Evolutionary conservation across 2,329 filamentous ascomycete species (phyloP).

Genomic region (Phaeosphaeria sp.): DNA sequence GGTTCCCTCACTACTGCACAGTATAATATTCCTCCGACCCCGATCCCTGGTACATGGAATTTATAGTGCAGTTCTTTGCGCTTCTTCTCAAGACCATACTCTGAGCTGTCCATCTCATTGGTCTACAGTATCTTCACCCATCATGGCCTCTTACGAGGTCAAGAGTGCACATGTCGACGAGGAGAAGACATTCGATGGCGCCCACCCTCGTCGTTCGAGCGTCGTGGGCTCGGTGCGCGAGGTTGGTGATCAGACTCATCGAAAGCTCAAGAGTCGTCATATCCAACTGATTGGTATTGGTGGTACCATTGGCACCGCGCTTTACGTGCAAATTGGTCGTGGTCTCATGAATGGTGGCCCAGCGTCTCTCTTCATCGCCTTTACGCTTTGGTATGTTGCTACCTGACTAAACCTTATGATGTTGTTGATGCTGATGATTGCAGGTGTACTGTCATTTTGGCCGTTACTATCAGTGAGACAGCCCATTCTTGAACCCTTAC

Average conservation of each 20-base stretch:
- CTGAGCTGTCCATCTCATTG: slow-evolving; percentile 16
- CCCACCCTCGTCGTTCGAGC: slow-evolving; percentile 30
- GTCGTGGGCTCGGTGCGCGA: slow-evolving; percentile 34
- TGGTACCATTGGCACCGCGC: slow-evolving; percentile 57
- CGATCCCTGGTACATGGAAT: slow-evolving; percentile 39
- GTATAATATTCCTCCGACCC: slow-evolving; percentile 5
- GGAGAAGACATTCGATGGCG: slow-evolving; percentile 38
- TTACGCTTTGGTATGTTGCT: slow-evolving; percentile 52
- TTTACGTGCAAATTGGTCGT: slow-evolving; percentile 56
- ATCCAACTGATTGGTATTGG: slow-evolving; percentile 57
- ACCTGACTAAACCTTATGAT: background rate
- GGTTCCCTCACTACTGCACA: background rate
- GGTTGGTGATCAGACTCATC: slow-evolving; percentile 50
- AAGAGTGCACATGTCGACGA: slow-evolving; percentile 24
- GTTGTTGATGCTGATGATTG: slow-evolving; percentile 8
- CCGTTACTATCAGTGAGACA: slow-evolving; percentile 50
- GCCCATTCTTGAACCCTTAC: slow-evolving; percentile 19
- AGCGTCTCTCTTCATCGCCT: slow-evolving; percentile 55
- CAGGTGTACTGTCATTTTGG: slow-evolving; percentile 53
- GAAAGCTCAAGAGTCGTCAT: slow-evolving; percentile 55
- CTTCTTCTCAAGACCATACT: slow-evolving; percentile 44
- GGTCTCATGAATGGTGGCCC: slow-evolving; percentile 57
- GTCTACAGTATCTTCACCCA: slow-evolving; percentile 3
- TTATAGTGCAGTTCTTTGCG: slow-evolving; percentile 41
- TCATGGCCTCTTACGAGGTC: slow-evolving; percentile 42